Evolutionary conservation across 192 early-diverging fungal genomes (phyloP).

Genomic region (Coemansia sp.): DNA sequence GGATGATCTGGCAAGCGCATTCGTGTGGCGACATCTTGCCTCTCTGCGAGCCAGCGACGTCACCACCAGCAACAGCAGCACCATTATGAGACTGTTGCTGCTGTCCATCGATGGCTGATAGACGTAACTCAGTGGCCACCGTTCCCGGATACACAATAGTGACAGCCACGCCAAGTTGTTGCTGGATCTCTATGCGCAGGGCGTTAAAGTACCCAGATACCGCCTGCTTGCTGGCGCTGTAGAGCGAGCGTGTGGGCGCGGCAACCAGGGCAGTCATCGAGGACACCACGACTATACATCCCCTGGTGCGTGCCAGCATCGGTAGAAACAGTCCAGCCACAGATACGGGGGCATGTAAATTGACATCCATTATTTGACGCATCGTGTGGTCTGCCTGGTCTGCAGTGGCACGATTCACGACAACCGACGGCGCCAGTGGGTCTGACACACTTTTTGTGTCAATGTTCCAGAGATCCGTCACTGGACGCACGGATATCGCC

Average conservation of each 20-base stretch:
- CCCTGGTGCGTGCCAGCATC: constrained; percentile 49
- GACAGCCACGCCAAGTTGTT: constrained; percentile 60
- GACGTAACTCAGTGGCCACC: constrained; percentile 70
- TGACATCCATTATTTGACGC: constrained; percentile 58
- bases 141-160: constrained; percentile 72
- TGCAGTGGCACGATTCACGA: constrained; percentile 16
- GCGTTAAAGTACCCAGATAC: constrained; percentile 80
- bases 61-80: neutral
- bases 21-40: constrained; percentile 61
- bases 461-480: constrained; percentile 61
- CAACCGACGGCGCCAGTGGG: neutral
- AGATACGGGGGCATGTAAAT: constrained; percentile 59
- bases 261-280: constrained; percentile 73
- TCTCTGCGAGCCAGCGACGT: constrained; percentile 44
- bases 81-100: neutral
- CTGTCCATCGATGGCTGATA: constrained; percentile 62
- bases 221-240: constrained; percentile 80
- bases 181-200: constrained; percentile 72
- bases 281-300: constrained; percentile 66
- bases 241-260: constrained; percentile 76
- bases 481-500: constrained; percentile 68
- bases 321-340: constrained; percentile 61
- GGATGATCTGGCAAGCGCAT: constrained; percentile 68
- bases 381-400: constrained; percentile 40
- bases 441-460: neutral